A percentile compares a stretch with the other conserved stretches of the same genome.
phyloP scores from a whole-genome alignment of 164 flowering plant genomes.

The Piper longum region DNA sequence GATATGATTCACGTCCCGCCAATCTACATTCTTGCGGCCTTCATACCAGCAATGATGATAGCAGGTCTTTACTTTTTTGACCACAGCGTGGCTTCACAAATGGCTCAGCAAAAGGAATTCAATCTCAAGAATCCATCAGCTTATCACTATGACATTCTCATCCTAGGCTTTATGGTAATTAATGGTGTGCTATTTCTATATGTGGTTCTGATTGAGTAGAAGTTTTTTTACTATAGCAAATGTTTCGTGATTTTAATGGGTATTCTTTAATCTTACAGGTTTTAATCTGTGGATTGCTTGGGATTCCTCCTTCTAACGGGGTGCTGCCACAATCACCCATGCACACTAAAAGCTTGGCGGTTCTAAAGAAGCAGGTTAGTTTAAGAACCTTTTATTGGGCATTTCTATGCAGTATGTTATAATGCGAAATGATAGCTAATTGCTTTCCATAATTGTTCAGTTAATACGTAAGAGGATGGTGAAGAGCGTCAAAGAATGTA shows the following conservation, averaged over 20 bases:
- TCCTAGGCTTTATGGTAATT: constrained; percentile 40
- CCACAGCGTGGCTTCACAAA: constrained; percentile 46
- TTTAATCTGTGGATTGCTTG: constrained; percentile 37
- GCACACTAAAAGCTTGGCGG: constrained; percentile 51
- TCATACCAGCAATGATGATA: constrained; percentile 40
- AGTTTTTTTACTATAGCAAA: not conserved
- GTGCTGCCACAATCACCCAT: constrained; percentile 54
- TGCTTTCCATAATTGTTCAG: constrained; percentile 10
- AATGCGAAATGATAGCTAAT: not conserved
- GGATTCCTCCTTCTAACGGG: constrained; percentile 44
- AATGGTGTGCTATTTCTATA: not conserved
- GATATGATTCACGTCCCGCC: constrained; percentile 36
- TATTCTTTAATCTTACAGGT: constrained; percentile 19
- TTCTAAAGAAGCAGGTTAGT: constrained; percentile 37
- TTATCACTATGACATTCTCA: constrained; percentile 35
- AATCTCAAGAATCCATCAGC: constrained; percentile 42
- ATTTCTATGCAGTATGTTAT: not conserved
- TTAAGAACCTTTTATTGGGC: not conserved
- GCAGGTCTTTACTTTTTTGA: constrained; percentile 46
- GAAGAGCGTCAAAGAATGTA: constrained; percentile 32
- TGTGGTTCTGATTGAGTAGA: too few relatives aligned
- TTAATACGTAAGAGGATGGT: constrained; percentile 41
- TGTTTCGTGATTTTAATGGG: not conserved
- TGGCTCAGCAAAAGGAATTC: constrained; percentile 48
- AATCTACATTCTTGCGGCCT: constrained; percentile 31